These are phyloP conservation scores for Vigna unguiculata DNA, from an alignment of 306 rosid species.

Conservation along the genomic window DNA sequence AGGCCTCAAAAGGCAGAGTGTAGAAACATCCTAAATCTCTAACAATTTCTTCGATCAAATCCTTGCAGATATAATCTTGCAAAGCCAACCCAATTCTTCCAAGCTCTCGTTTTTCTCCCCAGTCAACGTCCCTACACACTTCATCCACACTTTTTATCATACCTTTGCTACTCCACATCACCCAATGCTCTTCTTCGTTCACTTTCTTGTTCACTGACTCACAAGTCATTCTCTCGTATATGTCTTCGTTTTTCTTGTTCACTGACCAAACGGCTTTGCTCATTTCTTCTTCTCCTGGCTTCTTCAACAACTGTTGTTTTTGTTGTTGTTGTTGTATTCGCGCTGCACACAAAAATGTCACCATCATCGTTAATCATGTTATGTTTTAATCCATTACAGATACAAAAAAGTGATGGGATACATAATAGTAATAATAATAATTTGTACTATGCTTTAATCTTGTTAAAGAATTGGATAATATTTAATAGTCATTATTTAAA, in stretches of 20 bases:
- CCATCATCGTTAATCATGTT: not conserved
- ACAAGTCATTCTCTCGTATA: slow-evolving; percentile 49
- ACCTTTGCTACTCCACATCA: slow-evolving; percentile 56
- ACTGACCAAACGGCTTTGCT: slow-evolving; percentile 41
- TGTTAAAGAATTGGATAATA: not conserved
- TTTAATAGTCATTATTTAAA: not conserved
- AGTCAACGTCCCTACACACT: slow-evolving; percentile 71
- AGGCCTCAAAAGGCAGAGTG: slow-evolving; percentile 66
- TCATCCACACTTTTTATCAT: slow-evolving; percentile 70
- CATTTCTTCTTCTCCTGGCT: slow-evolving; percentile 61
- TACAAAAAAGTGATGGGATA: not conserved
- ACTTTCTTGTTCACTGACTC: slow-evolving; percentile 47
- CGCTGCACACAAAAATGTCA: slow-evolving; percentile 38
- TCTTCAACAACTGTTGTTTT: slow-evolving; percentile 58
- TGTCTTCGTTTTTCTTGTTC: slow-evolving; percentile 41
- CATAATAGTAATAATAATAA: not conserved
- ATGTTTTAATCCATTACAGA: not conserved
- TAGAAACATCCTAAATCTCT: slow-evolving; percentile 55
- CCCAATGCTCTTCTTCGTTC: slow-evolving; percentile 32
- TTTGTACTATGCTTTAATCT: not conserved
- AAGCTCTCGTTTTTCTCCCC: slow-evolving; percentile 78
- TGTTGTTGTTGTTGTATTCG: slow-evolving; percentile 46
- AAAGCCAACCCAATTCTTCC: slow-evolving; percentile 85
- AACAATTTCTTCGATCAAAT: slow-evolving; percentile 73
- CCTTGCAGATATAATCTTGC: slow-evolving; percentile 79